Conservation (phyloP, 179 eudicot genomes). For the Beta macrorhiza region DNA sequence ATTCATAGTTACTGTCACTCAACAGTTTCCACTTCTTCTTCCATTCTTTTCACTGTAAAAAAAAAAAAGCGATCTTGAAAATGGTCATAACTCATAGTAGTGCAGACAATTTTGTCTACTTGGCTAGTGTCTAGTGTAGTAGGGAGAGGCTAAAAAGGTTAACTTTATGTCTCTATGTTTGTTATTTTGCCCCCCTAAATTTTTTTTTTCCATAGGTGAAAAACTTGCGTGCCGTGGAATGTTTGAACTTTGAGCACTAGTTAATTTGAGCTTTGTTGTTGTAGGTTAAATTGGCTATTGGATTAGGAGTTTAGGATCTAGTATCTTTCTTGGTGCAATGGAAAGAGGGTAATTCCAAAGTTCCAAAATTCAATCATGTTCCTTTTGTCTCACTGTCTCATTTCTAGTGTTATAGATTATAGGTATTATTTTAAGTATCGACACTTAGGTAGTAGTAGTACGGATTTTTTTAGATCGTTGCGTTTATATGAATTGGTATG, state of each 20-base stretch:
- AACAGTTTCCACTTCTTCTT: background rate
- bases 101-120: background rate
- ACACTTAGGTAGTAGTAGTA: no score
- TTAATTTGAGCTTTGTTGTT: background rate
- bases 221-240: conserved; percentile 9
- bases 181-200: no score
- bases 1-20: background rate
- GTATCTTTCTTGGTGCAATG: no score
- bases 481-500: no score
- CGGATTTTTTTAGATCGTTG: no score
- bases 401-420: no score
- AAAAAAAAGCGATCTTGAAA: conserved; percentile 12
- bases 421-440: no score
- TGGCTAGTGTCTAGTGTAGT: background rate
- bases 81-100: background rate
- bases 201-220: background rate
- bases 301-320: no score
- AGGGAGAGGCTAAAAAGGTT: background rate
- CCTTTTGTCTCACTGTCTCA: no score
- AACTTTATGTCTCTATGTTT: conserved; percentile 4
- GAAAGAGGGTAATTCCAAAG: no score
- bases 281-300: no score
- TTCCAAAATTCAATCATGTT: no score
- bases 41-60: conserved; percentile 20
- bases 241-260: conserved; percentile 9